Conservation (phyloP, 2,329 filamentous ascomycete genomes). For the Colletotrichum sp. region DNA sequence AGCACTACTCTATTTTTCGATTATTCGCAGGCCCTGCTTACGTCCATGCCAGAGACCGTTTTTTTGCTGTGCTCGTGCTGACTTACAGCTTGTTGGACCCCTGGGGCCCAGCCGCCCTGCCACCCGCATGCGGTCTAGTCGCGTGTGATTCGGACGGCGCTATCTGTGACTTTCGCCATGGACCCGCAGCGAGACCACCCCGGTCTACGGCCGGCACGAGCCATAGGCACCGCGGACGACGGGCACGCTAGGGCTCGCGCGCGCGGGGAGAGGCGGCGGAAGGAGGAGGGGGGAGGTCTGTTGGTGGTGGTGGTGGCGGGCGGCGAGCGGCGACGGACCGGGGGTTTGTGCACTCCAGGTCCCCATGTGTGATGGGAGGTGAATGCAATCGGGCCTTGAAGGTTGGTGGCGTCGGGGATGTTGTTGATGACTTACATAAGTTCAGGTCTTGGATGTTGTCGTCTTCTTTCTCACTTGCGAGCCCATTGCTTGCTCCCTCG, state of each 20-base stretch:
- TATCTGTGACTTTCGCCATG: conserved; percentile 20
- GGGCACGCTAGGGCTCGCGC: conserved; percentile 7
- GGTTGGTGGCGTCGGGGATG: conserved; percentile 2
- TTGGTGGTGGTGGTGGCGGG: background rate
- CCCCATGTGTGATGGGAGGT: background rate
- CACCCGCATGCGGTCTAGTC: conserved; percentile 17
- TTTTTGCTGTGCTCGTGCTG: background rate
- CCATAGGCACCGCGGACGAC: conserved; percentile 7
- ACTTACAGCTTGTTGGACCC: background rate
- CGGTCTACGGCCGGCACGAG: conserved; percentile 18
- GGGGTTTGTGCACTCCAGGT: background rate
- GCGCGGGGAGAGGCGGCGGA: conserved; percentile 10
- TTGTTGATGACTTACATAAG: conserved; percentile 6
- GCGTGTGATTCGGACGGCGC: conserved; percentile 21
- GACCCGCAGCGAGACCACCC: background rate
- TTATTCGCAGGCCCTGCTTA: background rate
- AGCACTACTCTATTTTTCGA: background rate
- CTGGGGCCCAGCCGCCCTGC: conserved; percentile 6
- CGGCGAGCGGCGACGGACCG: background rate
- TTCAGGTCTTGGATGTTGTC: background rate
- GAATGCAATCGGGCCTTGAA: background rate
- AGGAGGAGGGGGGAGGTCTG: background rate
- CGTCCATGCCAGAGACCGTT: background rate
- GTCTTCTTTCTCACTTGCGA: background rate
- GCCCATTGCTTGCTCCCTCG: background rate